Evolutionary conservation across 805 yeast genomes (phyloP).

Genomic region (Candida patagonica): DNA sequence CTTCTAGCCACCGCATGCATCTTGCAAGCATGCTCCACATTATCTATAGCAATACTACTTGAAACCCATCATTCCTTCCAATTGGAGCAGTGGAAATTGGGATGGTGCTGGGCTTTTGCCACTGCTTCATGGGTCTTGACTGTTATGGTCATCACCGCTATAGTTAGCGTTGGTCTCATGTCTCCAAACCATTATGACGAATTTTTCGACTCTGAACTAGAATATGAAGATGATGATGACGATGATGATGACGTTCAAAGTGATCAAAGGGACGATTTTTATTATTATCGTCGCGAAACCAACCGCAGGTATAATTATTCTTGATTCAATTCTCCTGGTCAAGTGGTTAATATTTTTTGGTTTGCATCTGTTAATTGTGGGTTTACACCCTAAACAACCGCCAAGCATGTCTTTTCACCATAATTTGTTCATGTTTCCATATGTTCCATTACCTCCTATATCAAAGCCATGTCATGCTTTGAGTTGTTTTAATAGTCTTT

Average conservation of each 20-base stretch:
- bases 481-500: too few relatives aligned
- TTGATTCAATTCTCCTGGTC: neutral
- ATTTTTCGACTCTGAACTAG: constrained; percentile 16
- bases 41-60: constrained; percentile 9
- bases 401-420: too few relatives aligned
- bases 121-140: constrained; percentile 14
- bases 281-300: constrained; percentile 13
- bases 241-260: constrained; percentile 12
- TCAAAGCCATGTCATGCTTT: too few relatives aligned
- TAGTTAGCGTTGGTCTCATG: constrained; percentile 20
- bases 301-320: constrained; percentile 4
- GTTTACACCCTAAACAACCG: too few relatives aligned
- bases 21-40: constrained; percentile 6
- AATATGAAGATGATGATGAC: constrained; percentile 12
- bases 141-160: constrained; percentile 11
- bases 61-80: constrained; percentile 14
- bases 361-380: too few relatives aligned
- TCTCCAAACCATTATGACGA: constrained; percentile 10
- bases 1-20: constrained; percentile 6
- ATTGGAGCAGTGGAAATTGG: constrained; percentile 19
- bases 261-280: constrained; percentile 12
- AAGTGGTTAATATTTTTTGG: too few relatives aligned
- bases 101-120: constrained; percentile 17
- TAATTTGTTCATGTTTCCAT: too few relatives aligned
- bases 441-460: too few relatives aligned